These are phyloP conservation scores for Cryptococcus sp. DNA, from an alignment of 1,284 basidiomycete genomes.

Conservation along the genomic window DNA sequence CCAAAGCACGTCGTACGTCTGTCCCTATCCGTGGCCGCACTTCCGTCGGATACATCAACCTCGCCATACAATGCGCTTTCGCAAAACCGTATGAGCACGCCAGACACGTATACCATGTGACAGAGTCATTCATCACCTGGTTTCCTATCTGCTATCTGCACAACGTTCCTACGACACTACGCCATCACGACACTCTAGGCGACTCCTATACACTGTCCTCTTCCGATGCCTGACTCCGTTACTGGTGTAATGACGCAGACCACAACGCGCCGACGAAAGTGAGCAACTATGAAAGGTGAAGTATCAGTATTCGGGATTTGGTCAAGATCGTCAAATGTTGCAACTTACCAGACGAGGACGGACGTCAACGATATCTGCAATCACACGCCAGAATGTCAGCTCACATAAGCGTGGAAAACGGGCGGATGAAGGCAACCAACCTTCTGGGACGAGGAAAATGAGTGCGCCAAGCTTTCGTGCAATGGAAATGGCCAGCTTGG, in stretches of 20 bases:
- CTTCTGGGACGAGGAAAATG: slow-evolving; percentile 97
- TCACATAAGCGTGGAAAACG: not conserved
- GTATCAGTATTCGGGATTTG: not conserved
- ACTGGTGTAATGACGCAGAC: slow-evolving; percentile 42
- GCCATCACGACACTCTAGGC: no score
- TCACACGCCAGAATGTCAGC: not conserved
- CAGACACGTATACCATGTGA: no score
- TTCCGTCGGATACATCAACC: no score
- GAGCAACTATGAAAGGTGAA: slow-evolving; percentile 53
- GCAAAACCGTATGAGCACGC: no score
- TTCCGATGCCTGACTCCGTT: not conserved
- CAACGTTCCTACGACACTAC: no score
- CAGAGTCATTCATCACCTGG: no score
- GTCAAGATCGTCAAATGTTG: not conserved
- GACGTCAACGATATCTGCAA: slow-evolving; percentile 74
- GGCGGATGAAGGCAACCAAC: slow-evolving; percentile 14
- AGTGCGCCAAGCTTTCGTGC: slow-evolving; percentile 95
- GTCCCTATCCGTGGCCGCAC: no score
- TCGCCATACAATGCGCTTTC: no score
- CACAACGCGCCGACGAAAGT: slow-evolving; percentile 59
- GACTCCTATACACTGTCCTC: no score
- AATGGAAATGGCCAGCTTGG: slow-evolving; percentile 95
- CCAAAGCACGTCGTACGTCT: no score
- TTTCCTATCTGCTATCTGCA: no score
- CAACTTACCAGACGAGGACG: slow-evolving; percentile 72